These are phyloP conservation scores for Alternaria viburni DNA, from an alignment of 2,329 filamentous ascomycete genomes.

Conservation along the genomic window DNA sequence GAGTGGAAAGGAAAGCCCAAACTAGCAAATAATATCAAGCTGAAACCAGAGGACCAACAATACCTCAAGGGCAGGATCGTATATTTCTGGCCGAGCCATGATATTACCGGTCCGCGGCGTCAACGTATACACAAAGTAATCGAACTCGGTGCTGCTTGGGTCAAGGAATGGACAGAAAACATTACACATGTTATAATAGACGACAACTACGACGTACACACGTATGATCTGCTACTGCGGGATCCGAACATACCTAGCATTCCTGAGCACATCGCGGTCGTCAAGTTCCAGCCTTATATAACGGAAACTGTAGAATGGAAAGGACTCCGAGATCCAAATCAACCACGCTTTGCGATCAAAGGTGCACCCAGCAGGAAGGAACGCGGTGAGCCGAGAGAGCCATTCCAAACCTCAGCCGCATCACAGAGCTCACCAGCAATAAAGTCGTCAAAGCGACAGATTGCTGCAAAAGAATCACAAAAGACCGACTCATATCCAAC, in stretches of 20 bases:
- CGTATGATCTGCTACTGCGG: constrained; percentile 67
- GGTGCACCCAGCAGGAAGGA: constrained; percentile 52
- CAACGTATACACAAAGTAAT: constrained; percentile 76
- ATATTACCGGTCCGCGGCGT: constrained; percentile 70
- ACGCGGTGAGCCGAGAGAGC: not conserved
- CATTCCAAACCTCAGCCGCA: constrained; percentile 8
- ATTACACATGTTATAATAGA: constrained; percentile 86
- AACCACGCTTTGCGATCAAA: constrained; percentile 64
- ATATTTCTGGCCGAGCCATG: constrained; percentile 81
- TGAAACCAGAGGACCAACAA: constrained; percentile 41
- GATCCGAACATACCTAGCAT: constrained; percentile 54
- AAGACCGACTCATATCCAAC: constrained; percentile 46
- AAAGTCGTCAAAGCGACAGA: constrained; percentile 56
- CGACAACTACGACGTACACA: constrained; percentile 69
- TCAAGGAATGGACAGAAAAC: constrained; percentile 58
- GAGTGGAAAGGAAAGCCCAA: constrained; percentile 33
- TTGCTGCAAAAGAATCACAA: constrained; percentile 43
- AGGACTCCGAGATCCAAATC: constrained; percentile 58
- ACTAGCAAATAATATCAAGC: constrained; percentile 37
- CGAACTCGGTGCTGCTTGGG: constrained; percentile 71
- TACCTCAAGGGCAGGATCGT: constrained; percentile 43
- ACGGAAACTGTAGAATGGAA: constrained; percentile 53
- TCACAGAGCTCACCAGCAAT: constrained; percentile 55
- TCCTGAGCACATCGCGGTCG: constrained; percentile 55
- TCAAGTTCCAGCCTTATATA: constrained; percentile 53